Evolutionary conservation across 2,329 filamentous ascomycete genomes (phyloP), one percentile per base, ranked within the genome.

Genomic region (Trichoderma citrinoviride): DNA sequence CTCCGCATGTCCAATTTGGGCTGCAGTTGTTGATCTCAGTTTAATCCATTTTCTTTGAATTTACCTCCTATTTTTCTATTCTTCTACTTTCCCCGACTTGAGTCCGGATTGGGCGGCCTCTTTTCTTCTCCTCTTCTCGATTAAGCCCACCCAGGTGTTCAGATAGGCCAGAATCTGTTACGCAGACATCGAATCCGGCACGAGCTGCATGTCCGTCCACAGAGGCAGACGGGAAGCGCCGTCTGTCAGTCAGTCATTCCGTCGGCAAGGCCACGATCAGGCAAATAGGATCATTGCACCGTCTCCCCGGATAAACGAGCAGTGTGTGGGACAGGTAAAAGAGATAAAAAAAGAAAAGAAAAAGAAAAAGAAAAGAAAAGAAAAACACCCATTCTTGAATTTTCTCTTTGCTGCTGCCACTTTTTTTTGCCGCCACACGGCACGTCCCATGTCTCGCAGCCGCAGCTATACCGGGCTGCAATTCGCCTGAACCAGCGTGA

Each of bases 281-380:
- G 58, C 58, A 62, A 62, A 62, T 62, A 62, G 58, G 58, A 62
- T 62, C 58, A 62, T 29, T 46, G 37, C 49, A 12, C 25, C 44
- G 25, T 37, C 40, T 62, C 49, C 58, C 58, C 58, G 49, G 58
- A 61, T 52, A 43, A 54, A 62, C 40, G 40, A 53, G 49, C 25
- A 62, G 47, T 15, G 47, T 15, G 5, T 8, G 14, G 19, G 29
- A 40, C 12, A 17, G 23, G 10, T 10, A 46, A 27, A 10, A 46
- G 44, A 33, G 19, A 29, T 12, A 14, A 33, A 33, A 33, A 3
- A 5, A n/a, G 8, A 55, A 8, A 25, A 6, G 4, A 19, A 19
- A 23, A 40, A 29, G 2, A 15, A 23, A 21, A 14, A 21, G 7
- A 37, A 14, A 19, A 21, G 7, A 29, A 29, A 23, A 46, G 41